Conservation (phyloP, 495 filamentous ascomycete species). For the Letharia lupina region DNA sequence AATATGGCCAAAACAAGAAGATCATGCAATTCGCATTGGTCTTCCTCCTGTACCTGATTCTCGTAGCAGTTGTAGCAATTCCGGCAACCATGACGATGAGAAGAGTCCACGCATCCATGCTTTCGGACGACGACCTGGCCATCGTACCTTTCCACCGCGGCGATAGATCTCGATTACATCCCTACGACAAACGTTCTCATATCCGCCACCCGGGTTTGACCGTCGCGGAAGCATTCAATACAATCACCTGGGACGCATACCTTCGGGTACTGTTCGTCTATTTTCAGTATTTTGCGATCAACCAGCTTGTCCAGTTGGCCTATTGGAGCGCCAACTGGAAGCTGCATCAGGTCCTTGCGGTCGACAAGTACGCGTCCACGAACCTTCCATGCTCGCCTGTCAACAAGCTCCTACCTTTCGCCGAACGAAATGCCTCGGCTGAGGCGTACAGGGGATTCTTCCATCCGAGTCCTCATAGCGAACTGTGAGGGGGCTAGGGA, state of each 20-base stretch:
- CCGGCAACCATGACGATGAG: slow-evolving; percentile 20
- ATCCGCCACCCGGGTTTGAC: slow-evolving; percentile 20
- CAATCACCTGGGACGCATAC: slow-evolving; percentile 20
- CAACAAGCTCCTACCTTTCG: not conserved
- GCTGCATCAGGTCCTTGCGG: slow-evolving; percentile 19
- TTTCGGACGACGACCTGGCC: slow-evolving; percentile 23
- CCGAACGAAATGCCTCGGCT: not conserved
- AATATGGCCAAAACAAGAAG: slow-evolving; percentile 5
- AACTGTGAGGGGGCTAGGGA: not conserved
- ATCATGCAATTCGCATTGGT: slow-evolving; percentile 20
- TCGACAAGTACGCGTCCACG: slow-evolving; percentile 13
- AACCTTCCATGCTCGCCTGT: slow-evolving; percentile 20
- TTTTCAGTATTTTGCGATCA: slow-evolving; percentile 20
- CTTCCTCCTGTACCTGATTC: slow-evolving; percentile 18
- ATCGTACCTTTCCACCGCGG: slow-evolving; percentile 24
- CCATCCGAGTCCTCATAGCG: not conserved
- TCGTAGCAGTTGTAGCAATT: slow-evolving; percentile 16
- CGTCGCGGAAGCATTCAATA: slow-evolving; percentile 19
- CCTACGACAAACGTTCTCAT: slow-evolving; percentile 4
- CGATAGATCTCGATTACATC: not conserved
- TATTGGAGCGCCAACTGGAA: slow-evolving; percentile 23
- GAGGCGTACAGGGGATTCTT: not conserved
- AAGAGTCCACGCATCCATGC: slow-evolving; percentile 25
- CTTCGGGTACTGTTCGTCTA: slow-evolving; percentile 17
- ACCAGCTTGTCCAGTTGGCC: slow-evolving; percentile 20